A percentile compares a stretch with the other conserved stretches of the same genome.
Conservation (phyloP, 306 rosid species). For the Trifolium repens region DNA sequence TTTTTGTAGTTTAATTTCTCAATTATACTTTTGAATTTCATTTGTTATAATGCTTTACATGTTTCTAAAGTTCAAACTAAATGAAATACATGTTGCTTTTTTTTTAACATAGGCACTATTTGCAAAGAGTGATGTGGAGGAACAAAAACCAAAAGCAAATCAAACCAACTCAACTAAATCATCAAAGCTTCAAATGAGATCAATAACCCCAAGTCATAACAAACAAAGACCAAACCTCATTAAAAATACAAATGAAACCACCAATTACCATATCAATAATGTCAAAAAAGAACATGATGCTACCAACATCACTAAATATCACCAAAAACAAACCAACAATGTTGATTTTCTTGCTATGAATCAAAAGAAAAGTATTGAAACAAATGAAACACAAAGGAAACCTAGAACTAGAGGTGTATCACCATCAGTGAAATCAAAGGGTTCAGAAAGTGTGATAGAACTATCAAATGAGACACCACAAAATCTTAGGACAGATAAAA, state of each 20-base stretch:
- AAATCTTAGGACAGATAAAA: slow-evolving; percentile 61
- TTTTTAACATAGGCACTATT: slow-evolving; percentile 43
- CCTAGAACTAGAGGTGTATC: slow-evolving; percentile 55
- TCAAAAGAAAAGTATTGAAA: slow-evolving; percentile 44
- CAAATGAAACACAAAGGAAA: slow-evolving; percentile 41
- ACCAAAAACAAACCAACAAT: slow-evolving; percentile 42
- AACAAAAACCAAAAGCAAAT: slow-evolving; percentile 47
- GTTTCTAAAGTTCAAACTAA: not conserved
- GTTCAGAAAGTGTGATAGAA: slow-evolving; percentile 40
- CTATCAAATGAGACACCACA: slow-evolving; percentile 61
- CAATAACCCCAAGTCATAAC: slow-evolving; percentile 52
- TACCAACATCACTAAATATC: slow-evolving; percentile 17
- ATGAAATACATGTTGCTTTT: slow-evolving; percentile 12
- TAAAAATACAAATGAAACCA: slow-evolving; percentile 38
- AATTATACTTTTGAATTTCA: not conserved
- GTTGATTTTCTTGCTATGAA: slow-evolving; percentile 44
- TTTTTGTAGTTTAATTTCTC: not conserved
- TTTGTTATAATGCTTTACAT: not conserved
- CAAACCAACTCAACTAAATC: slow-evolving; percentile 39
- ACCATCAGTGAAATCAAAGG: slow-evolving; percentile 56
- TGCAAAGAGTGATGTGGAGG: slow-evolving; percentile 51
- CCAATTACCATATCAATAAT: slow-evolving; percentile 3
- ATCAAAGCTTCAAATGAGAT: slow-evolving; percentile 45
- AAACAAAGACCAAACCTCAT: slow-evolving; percentile 44
- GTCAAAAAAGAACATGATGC: slow-evolving; percentile 28